Evolutionary conservation across 2,329 filamentous ascomycete species (phyloP), one percentile per base, ranked within the genome.

Genomic region (Aureobasidium zeae): DNA sequence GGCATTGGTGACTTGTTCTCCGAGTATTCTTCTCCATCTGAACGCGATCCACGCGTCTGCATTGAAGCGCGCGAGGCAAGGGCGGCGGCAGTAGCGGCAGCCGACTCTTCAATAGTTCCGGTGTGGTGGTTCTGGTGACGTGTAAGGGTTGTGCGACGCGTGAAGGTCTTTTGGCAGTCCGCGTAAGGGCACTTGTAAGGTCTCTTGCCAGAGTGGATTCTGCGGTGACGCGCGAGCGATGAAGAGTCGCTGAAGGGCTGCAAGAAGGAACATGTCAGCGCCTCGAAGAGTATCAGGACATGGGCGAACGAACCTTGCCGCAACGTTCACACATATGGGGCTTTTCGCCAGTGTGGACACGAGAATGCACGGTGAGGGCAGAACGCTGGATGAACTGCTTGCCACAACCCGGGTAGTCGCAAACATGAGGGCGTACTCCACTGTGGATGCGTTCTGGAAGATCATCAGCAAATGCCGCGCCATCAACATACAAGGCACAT

Each of bases 91-190:
- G 87, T 94, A 4, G 87, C 86, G 3, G 80, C 85, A 2, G 87
- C 87, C 7, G 89, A 86, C 63, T 96, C 89, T 62, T 95, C 89
- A 12, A 95, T 84, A 0, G 88, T 95, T 30, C 89, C 91, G 15
- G 84, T 93, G 63, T 96, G 91, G 56, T 94, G 86, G 55, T 94
- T 94, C 65, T 95, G 87, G 61, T 98, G 91, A 38, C 91, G 79
- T 2, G 89, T 98, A 49, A 98, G 71, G 2, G 91, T 96, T 1
- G 91, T 96, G 51, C 89, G 83, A 46, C 91, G 81, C 8, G 91
- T 98, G 58, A 98, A 98, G 0, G 89, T 96, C 74, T 96, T 96
- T 60, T 96, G 88, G 64, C 91, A 98, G 62, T 95, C 88, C 48
- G 87, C 88, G 56, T 91, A 96, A 1, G 88, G 88, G 66, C 91